phyloP scores from a whole-genome alignment of 2,329 filamentous ascomycete species.

The Hypoxylon sp. region DNA sequence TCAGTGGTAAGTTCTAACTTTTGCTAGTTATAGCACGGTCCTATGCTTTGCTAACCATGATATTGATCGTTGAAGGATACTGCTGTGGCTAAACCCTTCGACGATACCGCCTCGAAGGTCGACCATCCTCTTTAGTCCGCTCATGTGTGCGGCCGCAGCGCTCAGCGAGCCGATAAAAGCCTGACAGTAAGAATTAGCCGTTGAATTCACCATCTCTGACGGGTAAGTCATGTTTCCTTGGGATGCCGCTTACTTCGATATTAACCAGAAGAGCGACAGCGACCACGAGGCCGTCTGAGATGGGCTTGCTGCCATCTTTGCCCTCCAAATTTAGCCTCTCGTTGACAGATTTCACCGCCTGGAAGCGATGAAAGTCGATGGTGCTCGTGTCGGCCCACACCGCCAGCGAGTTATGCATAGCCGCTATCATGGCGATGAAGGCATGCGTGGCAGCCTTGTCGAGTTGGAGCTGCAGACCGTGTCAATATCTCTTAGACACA shows the following conservation, averaged over 20 bases:
- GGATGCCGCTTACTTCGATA: conserved; percentile 39
- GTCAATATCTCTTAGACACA: conserved; percentile 10
- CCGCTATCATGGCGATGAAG: conserved; percentile 46
- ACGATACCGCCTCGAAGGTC: conserved; percentile 45
- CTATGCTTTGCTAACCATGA: conserved; percentile 39
- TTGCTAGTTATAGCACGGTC: background rate
- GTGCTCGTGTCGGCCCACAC: conserved; percentile 46
- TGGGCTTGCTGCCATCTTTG: conserved; percentile 40
- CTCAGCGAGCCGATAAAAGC: conserved; percentile 44
- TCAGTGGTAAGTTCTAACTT: conserved; percentile 18
- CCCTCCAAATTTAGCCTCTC: conserved; percentile 45
- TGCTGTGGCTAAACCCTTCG: conserved; percentile 44
- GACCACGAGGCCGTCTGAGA: conserved; percentile 46
- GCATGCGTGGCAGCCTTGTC: conserved; percentile 46
- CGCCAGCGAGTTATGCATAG: conserved; percentile 47
- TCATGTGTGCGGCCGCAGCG: conserved; percentile 46
- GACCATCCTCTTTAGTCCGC: conserved; percentile 45
- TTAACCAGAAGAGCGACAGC: conserved; percentile 47
- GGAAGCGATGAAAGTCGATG: conserved; percentile 47
- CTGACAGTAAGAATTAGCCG: conserved; percentile 22
- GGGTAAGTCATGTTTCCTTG: background rate
- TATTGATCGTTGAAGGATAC: conserved; percentile 45
- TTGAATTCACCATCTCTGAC: background rate
- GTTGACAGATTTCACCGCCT: conserved; percentile 46
- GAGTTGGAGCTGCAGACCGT: conserved; percentile 40